phyloP scores from a whole-genome alignment of 306 rosid species.

The Rosa lucieae region DNA sequence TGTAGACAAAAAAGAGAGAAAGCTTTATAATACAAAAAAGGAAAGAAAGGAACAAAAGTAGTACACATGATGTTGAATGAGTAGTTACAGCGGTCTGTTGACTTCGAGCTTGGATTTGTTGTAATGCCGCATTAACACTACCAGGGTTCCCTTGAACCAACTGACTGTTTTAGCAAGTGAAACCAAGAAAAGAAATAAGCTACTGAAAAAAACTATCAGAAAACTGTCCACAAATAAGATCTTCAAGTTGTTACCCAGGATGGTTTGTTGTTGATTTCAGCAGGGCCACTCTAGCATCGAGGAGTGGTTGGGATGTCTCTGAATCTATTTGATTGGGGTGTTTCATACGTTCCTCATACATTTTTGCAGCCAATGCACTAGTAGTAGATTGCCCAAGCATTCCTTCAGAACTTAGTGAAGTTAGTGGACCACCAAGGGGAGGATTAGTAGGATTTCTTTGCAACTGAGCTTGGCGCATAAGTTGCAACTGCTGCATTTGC shows the following conservation, averaged over 20 bases:
- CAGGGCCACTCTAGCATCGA: conserved; percentile 87
- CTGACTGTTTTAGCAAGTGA: conserved; percentile 56
- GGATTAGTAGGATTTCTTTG: conserved; percentile 84
- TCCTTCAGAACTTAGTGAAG: conserved; percentile 69
- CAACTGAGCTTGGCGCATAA: conserved; percentile 84
- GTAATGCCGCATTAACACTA: conserved; percentile 77
- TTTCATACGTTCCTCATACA: conserved; percentile 89
- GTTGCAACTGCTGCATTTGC: conserved; percentile 84
- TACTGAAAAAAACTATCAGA: conserved; percentile 7
- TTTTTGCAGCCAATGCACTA: conserved; percentile 83
- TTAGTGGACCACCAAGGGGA: conserved; percentile 63
- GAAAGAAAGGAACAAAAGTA: conserved; percentile 12
- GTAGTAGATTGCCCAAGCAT: conserved; percentile 84
- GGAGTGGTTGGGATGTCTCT: conserved; percentile 87
- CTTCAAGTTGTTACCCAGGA: conserved; percentile 56
- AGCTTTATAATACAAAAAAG: conserved; percentile 11
- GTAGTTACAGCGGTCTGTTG: conserved; percentile 63
- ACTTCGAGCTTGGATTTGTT: conserved; percentile 83
- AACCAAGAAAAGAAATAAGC: conserved; percentile 27
- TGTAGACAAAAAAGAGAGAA: conserved; percentile 23
- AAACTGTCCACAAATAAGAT: conserved; percentile 24
- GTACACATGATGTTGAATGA: conserved; percentile 12
- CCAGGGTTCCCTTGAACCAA: conserved; percentile 81
- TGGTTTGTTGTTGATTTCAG: conserved; percentile 74
- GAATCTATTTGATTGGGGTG: conserved; percentile 71